Base-by-base conservation (phyloP, 2,329 filamentous ascomycete species). In the Clarireedia paspali region DNA sequence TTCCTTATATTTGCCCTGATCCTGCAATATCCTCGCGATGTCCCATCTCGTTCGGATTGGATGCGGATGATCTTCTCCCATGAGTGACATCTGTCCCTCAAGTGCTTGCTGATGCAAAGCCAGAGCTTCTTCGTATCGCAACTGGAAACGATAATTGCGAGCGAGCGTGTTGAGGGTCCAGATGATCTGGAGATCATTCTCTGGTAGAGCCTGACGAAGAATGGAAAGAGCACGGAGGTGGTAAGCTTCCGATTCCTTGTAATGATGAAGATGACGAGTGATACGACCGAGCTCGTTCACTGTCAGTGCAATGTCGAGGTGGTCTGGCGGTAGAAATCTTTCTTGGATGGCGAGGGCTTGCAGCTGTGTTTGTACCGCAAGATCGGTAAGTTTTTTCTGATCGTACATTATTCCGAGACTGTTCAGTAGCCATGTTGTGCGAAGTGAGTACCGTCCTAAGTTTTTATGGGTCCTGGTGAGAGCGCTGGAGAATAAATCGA, bases 381-480 rank as follows among this genome's bases (percentile, higher is more conserved):
- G 27, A 6, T 44, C 38, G 2, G 53, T 55, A 5, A 36, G 20
- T 1, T 45, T 30, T 3, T 50, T 50, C 14, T 55, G 53, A 2
- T 55, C 47, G 27, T 55, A 55, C 53, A 55, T 55, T 45, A 55
- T 55, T 3, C 53, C 53, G 14, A 55, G 47, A 24, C 46, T 45
- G 12, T 55, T 55, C 3, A 55, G 39, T 10, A 55, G 53, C 53
- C 53, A 55, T 1, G 47, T 50, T 6, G 26, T 50, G 6, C 26
- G 53, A 4, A 50, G 27, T 14, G 47, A 45, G 26, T 55, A 24
- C 3, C 6, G 9, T 1, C n/a, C 38, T 3, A 12, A 2, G 17
- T 5, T 4, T 12, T 17, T 36, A 30, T 36, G 26, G 1, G 3
- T 26, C 7, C 49, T 17, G 3, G 52, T 7, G 26, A 55, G 12